phyloP scores from a whole-genome alignment of 2,329 filamentous ascomycete species.

The Canariomyces notabilis region DNA sequence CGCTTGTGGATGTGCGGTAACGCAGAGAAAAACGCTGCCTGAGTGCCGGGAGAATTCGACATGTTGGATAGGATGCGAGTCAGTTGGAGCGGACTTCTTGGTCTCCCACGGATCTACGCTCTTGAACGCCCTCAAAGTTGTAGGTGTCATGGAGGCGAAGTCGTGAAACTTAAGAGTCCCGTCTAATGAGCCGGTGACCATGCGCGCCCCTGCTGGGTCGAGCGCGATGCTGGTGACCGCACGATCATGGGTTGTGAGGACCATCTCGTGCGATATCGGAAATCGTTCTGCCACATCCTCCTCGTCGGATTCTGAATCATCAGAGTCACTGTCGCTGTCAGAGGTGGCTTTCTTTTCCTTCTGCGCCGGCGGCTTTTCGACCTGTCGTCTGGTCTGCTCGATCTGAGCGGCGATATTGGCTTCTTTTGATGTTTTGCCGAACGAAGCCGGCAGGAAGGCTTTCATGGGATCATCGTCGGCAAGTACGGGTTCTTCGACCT shows the following conservation, averaged over 20 bases:
- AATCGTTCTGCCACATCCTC: conserved; percentile 79
- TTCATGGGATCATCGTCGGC: conserved; percentile 65
- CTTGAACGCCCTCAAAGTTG: conserved; percentile 89
- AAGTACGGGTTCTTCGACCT: conserved; percentile 51
- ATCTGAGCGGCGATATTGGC: conserved; percentile 76
- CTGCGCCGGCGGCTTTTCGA: conserved; percentile 33
- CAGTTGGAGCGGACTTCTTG: conserved; percentile 65
- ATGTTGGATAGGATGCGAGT: conserved; percentile 84
- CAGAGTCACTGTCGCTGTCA: conserved; percentile 40
- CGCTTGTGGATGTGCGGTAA: conserved; percentile 84
- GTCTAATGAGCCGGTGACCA: conserved; percentile 88
- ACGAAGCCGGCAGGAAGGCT: conserved; percentile 73
- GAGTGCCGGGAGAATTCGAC: conserved; percentile 81
- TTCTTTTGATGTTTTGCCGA: conserved; percentile 74
- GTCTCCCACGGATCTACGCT: conserved; percentile 79
- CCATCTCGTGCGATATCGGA: conserved; percentile 86
- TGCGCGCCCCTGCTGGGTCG: conserved; percentile 76
- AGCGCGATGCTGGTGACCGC: conserved; percentile 79
- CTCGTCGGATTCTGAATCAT: conserved; percentile 52
- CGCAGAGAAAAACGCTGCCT: conserved; percentile 74
- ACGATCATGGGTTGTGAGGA: conserved; percentile 87
- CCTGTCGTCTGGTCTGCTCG: conserved; percentile 64
- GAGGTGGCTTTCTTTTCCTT: conserved; percentile 34
- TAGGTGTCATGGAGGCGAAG: conserved; percentile 91
- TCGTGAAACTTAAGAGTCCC: conserved; percentile 91